These are phyloP conservation scores for Gynochthodes officinalis DNA, from an alignment of 257 asterid species.

Conservation along the genomic window DNA sequence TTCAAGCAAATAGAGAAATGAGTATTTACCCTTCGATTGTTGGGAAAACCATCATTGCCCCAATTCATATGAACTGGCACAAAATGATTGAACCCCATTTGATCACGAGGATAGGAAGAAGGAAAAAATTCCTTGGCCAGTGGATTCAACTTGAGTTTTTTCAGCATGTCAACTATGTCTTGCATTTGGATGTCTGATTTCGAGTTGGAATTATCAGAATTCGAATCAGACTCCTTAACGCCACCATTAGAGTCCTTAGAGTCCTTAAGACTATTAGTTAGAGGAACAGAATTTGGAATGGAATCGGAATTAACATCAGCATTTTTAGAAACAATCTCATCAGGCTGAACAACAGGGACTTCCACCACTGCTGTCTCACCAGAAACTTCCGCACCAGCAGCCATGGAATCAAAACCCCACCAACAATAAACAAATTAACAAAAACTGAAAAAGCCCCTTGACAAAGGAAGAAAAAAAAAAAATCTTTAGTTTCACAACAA, in stretches of 20 bases:
- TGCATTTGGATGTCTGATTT: conserved; percentile 65
- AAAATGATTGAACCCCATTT: conserved; percentile 44
- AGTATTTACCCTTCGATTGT: conserved; percentile 63
- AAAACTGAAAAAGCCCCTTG: conserved; percentile 9
- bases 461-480: conserved; percentile 11
- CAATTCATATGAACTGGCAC: conserved; percentile 39
- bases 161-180: conserved; percentile 64
- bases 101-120: conserved; percentile 56
- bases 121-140: conserved; percentile 89
- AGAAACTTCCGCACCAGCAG: conserved; percentile 76
- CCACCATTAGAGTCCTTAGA: too few species aligned
- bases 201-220: conserved; percentile 37
- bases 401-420: conserved; percentile 52
- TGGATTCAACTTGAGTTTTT: conserved; percentile 81
- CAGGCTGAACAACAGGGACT: conserved; percentile 41
- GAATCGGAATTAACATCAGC: conserved; percentile 35
- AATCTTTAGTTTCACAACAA: conserved; percentile 5
- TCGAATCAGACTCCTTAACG: conserved; percentile 49
- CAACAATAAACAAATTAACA: not conserved
- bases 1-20: conserved; percentile 13
- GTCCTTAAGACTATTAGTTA: conserved; percentile 40
- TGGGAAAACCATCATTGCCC: conserved; percentile 52
- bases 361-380: conserved; percentile 62
- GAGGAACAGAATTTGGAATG: conserved; percentile 26
- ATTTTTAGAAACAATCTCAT: conserved; percentile 26